Percentiles rank a stretch among this genome's conserved stretches.
Evolutionary conservation across 2,329 filamentous ascomycete species (phyloP).

Genomic region (Rugonectria rugulosa): DNA sequence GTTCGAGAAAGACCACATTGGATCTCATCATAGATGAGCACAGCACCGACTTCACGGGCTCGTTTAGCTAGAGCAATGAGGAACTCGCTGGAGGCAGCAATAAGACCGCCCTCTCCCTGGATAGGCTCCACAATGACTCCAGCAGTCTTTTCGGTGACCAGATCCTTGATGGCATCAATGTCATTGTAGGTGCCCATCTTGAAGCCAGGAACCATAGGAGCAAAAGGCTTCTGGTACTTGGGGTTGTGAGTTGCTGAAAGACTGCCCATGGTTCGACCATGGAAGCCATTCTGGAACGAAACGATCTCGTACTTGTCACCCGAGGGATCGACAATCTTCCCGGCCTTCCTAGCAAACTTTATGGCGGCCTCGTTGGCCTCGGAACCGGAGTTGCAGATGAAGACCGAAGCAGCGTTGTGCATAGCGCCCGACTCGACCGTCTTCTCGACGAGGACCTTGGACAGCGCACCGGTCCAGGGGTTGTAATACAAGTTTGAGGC

Average conservation of each 20-base stretch:
- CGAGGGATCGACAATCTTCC: slow-evolving; percentile 75
- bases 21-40: slow-evolving; percentile 96
- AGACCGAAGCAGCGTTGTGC: slow-evolving; percentile 80
- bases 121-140: slow-evolving; percentile 97
- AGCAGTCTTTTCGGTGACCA: slow-evolving; percentile 87
- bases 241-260: slow-evolving; percentile 97
- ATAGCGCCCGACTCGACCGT: slow-evolving; percentile 83
- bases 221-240: slow-evolving; percentile 95
- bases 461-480: slow-evolving; percentile 90
- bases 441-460: slow-evolving; percentile 82
- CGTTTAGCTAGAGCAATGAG: slow-evolving; percentile 82
- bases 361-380: slow-evolving; percentile 98
- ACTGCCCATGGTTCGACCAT: slow-evolving; percentile 94
- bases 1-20: slow-evolving; percentile 92
- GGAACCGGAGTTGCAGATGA: slow-evolving; percentile 94
- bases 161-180: slow-evolving; percentile 69
- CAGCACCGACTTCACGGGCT: slow-evolving; percentile 85
- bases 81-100: slow-evolving; percentile 84
- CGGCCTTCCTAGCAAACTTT: slow-evolving; percentile 94
- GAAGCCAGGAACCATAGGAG: slow-evolving; percentile 95
- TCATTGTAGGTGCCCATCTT: slow-evolving; percentile 88
- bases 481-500: slow-evolving; percentile 98
- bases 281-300: slow-evolving; percentile 91
- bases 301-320: slow-evolving; percentile 84
- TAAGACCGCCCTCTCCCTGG: slow-evolving; percentile 94